Conservation (phyloP, 2,329 filamentous ascomycete species). For the Colletotrichum nymphaeae region DNA sequence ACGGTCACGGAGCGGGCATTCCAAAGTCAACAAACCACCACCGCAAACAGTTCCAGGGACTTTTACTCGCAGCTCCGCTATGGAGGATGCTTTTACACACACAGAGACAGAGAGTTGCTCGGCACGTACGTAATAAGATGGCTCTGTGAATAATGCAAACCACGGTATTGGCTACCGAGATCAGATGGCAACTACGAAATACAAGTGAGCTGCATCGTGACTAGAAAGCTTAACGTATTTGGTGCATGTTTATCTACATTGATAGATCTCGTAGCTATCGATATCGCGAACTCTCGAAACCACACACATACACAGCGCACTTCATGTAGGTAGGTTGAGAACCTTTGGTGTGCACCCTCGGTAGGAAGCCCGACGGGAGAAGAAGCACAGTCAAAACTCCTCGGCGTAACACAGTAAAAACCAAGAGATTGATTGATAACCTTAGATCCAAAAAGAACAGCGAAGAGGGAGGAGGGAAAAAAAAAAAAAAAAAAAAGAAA, state of each 20-base stretch:
- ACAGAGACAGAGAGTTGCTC: background rate
- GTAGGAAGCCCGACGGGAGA: too few species aligned
- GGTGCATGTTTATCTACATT: background rate
- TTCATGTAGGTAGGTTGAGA: too few species aligned
- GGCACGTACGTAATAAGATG: conserved; percentile 1
- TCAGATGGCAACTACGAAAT: too few species aligned
- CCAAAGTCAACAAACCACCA: background rate
- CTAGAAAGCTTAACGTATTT: background rate
- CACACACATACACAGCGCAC: background rate
- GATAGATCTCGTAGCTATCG: background rate
- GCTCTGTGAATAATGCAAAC: background rate
- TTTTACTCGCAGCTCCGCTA: background rate
- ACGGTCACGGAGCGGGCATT: too few species aligned
- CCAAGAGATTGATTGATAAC: background rate
- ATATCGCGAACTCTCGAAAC: background rate
- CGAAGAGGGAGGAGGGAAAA: background rate
- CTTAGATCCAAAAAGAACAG: background rate
- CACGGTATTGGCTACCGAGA: background rate
- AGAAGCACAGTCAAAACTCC: background rate
- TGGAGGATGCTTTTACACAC: too few species aligned
- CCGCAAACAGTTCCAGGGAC: background rate
- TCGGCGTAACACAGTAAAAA: conserved; percentile 4
- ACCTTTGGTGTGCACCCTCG: too few species aligned
- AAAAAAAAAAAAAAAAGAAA: background rate
- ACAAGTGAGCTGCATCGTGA: background rate